Evolutionary conservation across 1,284 basidiomycete species (phyloP).

Genomic region (Boletus semigastroideus): DNA sequence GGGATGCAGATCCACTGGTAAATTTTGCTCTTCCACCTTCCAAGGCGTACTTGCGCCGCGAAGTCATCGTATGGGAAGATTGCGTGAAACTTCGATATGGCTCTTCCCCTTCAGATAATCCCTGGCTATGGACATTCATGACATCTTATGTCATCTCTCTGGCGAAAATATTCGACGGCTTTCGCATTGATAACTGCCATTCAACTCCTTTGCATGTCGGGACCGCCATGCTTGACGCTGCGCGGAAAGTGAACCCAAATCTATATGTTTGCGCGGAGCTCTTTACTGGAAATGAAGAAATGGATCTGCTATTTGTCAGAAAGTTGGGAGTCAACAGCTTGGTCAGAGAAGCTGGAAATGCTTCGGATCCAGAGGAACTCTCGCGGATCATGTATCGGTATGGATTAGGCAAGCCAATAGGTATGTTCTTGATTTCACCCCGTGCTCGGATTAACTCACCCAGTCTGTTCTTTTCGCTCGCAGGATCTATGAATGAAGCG

Average conservation of each 20-base stretch:
- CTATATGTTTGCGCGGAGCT: constrained; percentile 96
- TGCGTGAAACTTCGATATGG: constrained; percentile 98
- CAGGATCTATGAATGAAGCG: constrained; percentile 88
- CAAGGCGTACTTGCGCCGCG: constrained; percentile 94
- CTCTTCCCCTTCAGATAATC: constrained; percentile 73
- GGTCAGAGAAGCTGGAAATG: constrained; percentile 91
- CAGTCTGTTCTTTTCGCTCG: background rate
- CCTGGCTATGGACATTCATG: constrained; percentile 96
- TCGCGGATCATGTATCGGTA: constrained; percentile 83
- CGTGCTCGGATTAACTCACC: background rate
- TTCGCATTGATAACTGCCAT: constrained; percentile 98
- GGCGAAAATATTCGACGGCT: constrained; percentile 87
- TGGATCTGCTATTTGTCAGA: constrained; percentile 88
- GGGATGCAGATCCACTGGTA: constrained; percentile 91
- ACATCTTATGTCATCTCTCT: constrained; percentile 80
- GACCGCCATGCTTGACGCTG: constrained; percentile 88
- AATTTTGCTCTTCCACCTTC: constrained; percentile 96
- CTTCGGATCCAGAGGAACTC: constrained; percentile 83
- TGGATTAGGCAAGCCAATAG: constrained; percentile 89
- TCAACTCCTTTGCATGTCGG: constrained; percentile 96
- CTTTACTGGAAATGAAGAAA: constrained; percentile 95
- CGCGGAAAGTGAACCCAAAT: constrained; percentile 85
- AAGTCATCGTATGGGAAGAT: constrained; percentile 97
- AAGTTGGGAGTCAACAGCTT: constrained; percentile 90
- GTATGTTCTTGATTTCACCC: constrained; percentile 39